Conservation (phyloP, 2,329 filamentous ascomycete genomes). For the Pseudocercospora pini-densiflorae region DNA sequence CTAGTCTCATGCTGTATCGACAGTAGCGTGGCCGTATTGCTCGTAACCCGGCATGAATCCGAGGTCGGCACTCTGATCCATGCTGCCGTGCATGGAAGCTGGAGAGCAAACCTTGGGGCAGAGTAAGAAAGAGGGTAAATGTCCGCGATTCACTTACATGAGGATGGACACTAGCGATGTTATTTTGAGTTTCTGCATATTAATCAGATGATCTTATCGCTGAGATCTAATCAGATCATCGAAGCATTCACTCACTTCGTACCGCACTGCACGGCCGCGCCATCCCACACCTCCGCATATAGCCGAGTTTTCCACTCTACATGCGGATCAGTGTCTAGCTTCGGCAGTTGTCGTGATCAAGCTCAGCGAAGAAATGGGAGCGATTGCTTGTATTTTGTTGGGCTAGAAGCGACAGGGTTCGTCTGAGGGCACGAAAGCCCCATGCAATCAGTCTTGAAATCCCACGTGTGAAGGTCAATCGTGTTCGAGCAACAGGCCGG, state of each 20-base stretch:
- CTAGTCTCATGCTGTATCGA: not conserved
- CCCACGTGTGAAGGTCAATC: not conserved
- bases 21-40: not conserved
- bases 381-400: not conserved
- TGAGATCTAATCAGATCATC: not conserved
- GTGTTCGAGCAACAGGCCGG: not conserved
- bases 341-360: not conserved
- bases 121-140: not conserved
- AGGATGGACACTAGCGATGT: not conserved
- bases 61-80: not conserved
- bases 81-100: not conserved
- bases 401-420: not conserved
- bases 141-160: not conserved
- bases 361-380: not conserved
- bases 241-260: not conserved
- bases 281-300: not conserved
- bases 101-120: not conserved
- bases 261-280: not conserved
- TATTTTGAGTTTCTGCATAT: not conserved
- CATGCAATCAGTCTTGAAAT: not conserved
- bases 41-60: not conserved
- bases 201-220: not conserved
- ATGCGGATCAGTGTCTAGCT: not conserved
- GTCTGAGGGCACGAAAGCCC: not conserved
- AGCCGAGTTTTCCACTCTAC: not conserved